These are phyloP conservation scores for Sapria himalayana DNA, from an alignment of 345 rosid genomes.

Conservation along the genomic window DNA sequence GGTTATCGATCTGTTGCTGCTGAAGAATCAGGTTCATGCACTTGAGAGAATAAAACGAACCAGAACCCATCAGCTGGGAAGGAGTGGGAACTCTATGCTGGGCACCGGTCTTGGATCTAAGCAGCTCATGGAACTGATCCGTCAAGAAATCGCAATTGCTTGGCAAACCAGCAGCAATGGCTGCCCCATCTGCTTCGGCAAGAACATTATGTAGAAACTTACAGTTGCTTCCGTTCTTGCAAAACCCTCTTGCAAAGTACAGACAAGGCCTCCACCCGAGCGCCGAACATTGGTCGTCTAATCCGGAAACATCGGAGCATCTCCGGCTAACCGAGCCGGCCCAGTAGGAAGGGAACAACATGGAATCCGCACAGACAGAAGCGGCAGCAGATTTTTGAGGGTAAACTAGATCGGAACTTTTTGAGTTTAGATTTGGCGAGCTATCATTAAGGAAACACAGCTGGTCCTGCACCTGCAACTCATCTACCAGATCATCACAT, in stretches of 20 bases:
- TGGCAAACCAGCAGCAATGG: slow-evolving; percentile 43
- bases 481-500: slow-evolving; percentile 38
- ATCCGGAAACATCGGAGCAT: slow-evolving; percentile 59
- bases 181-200: slow-evolving; percentile 23
- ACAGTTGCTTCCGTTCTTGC: slow-evolving; percentile 71
- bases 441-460: slow-evolving; percentile 43
- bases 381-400: slow-evolving; percentile 12
- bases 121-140: slow-evolving; percentile 49
- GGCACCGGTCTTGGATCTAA: slow-evolving; percentile 68
- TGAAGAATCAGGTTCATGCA: slow-evolving; percentile 39
- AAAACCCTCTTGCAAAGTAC: slow-evolving; percentile 78
- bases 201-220: slow-evolving; percentile 49
- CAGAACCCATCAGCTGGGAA: slow-evolving; percentile 26
- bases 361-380: slow-evolving; percentile 9
- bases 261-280: slow-evolving; percentile 78
- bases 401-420: slow-evolving; percentile 27
- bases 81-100: slow-evolving; percentile 39
- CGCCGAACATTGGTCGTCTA: slow-evolving; percentile 42
- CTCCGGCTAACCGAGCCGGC: slow-evolving; percentile 34
- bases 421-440: slow-evolving; percentile 15
- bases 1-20: slow-evolving; percentile 46
- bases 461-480: slow-evolving; percentile 45
- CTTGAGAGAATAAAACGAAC: slow-evolving; percentile 44
- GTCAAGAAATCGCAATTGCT: slow-evolving; percentile 44
- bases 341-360: slow-evolving; percentile 28